Evolutionary conservation across 1,284 basidiomycete genomes (phyloP), one percentile per base, ranked within the genome.

Genomic region (Taiwanofungus camphoratus): DNA sequence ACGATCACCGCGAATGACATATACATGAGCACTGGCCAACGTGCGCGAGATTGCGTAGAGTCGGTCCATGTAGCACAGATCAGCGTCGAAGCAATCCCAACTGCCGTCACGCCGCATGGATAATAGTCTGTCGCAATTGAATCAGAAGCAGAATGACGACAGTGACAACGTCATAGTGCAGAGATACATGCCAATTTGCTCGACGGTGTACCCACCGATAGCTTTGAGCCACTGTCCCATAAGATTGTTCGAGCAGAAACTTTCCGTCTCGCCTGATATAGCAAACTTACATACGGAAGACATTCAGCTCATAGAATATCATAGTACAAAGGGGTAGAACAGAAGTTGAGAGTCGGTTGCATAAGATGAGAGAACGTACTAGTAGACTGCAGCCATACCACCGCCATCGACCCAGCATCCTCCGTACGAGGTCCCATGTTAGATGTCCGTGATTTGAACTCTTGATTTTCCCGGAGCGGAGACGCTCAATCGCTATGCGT

Each of bases 211-310:
- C 1, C 75, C 76, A 7, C 77, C 76, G 13, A 76, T 70, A 8
- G 76, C 70, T 52, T 79, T 78, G 41, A 86, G 68, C 79, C 81
- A 87, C 54, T 86, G 82, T 7, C 82, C 81, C 82, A 86, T 86
- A 27, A 86, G 61, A 58, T 82, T 82, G 56, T 86, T 87, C 24
- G 79, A 78, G 5, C 82, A 81, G 33, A 86, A 79, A 46, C 73
- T 75, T 55, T 87, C 85, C 1, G 79, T 76, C 61, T 87, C 82
- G 3, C 79, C 80, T 2, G 77, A 79, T 40, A 82, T 67, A 4
- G 75, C 75, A 49, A 82, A 81, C 76, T 80, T 40, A 13, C 8
- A 27, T 7, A 8, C 26, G 13, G 26, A 7, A 27, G 13, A 27
- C 26, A 27, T 27, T 27, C 26, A 18, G 32, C 3, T 29, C 9